Evolutionary conservation across 495 filamentous ascomycete species (phyloP).

Genomic region (Penicillium alfredii): DNA sequence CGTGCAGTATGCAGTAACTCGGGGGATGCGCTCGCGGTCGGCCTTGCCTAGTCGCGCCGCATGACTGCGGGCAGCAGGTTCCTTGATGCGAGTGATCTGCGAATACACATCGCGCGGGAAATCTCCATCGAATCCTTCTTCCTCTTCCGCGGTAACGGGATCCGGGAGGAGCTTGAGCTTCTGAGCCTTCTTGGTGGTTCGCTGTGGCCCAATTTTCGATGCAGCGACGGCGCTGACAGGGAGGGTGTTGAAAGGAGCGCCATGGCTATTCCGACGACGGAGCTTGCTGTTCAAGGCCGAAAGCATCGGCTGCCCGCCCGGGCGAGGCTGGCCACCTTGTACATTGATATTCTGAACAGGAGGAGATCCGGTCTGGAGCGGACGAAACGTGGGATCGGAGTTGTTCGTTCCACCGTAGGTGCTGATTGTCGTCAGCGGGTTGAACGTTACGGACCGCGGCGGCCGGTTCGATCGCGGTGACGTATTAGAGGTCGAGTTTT

Average conservation of each 20-base stretch:
- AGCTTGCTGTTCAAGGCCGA: slow-evolving; percentile 83
- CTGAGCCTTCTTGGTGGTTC: slow-evolving; percentile 91
- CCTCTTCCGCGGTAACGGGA: slow-evolving; percentile 72
- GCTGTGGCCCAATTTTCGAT: slow-evolving; percentile 86
- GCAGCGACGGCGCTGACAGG: slow-evolving; percentile 38
- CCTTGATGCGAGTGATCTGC: slow-evolving; percentile 92
- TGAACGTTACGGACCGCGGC: slow-evolving; percentile 64
- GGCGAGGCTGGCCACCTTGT: slow-evolving; percentile 23
- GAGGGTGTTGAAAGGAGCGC: slow-evolving; percentile 48
- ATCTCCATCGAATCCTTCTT: slow-evolving; percentile 66
- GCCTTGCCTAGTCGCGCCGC: slow-evolving; percentile 90
- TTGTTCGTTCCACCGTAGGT: slow-evolving; percentile 44
- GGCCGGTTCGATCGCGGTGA: slow-evolving; percentile 38
- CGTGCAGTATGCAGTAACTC: slow-evolving; percentile 95
- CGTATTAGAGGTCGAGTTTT: slow-evolving; percentile 29
- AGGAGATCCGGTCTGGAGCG: slow-evolving; percentile 35
- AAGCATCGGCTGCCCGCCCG: slow-evolving; percentile 60
- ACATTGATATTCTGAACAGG: slow-evolving; percentile 31
- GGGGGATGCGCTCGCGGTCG: slow-evolving; percentile 76
- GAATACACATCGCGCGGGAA: slow-evolving; percentile 93
- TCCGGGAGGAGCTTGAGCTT: slow-evolving; percentile 93
- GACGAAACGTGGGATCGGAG: slow-evolving; percentile 39
- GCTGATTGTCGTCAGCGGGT: slow-evolving; percentile 56
- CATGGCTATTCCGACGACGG: slow-evolving; percentile 75
- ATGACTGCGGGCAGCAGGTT: slow-evolving; percentile 87